These are phyloP conservation scores for Leucoagaricus sp. DNA, from an alignment of 1,284 basidiomycete species.

Conservation along the genomic window DNA sequence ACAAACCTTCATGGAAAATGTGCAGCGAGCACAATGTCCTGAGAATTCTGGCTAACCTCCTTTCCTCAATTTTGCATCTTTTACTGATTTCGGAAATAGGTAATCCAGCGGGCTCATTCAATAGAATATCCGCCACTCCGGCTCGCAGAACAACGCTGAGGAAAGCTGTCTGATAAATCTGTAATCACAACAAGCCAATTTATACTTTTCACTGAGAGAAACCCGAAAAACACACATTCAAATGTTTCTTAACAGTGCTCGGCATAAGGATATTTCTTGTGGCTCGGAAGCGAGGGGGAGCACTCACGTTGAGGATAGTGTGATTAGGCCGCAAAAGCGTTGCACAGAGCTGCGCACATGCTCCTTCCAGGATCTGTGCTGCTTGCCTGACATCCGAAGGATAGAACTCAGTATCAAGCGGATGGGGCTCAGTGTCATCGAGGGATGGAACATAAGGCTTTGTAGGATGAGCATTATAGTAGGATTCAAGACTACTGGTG, in stretches of 20 bases:
- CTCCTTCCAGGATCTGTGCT: constrained; percentile 19
- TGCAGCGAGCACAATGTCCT: constrained; percentile 37
- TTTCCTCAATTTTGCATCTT: not conserved
- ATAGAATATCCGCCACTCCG: not conserved
- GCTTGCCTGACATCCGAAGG: constrained; percentile 21
- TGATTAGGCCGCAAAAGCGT: not conserved
- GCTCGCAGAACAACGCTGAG: not conserved
- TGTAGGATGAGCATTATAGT: constrained; percentile 2
- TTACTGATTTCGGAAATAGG: not conserved
- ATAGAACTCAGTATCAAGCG: constrained; percentile 21
- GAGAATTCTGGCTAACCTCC: constrained; percentile 36
- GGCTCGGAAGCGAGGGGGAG: not conserved
- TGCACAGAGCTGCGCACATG: constrained; percentile 10
- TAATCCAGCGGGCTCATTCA: not conserved
- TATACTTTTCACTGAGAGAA: not conserved
- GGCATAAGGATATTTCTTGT: not conserved
- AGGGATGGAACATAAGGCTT: constrained; percentile 22
- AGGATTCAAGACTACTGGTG: constrained; percentile 21
- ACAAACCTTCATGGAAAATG: constrained; percentile 38
- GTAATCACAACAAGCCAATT: not conserved
- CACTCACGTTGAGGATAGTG: not conserved
- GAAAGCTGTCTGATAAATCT: not conserved
- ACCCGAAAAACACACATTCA: not conserved
- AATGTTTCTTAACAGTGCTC: not conserved
- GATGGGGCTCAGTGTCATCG: constrained; percentile 23